Evolutionary conservation across 2,329 filamentous ascomycete species (phyloP).

Genomic region (Arthroderma sp.): DNA sequence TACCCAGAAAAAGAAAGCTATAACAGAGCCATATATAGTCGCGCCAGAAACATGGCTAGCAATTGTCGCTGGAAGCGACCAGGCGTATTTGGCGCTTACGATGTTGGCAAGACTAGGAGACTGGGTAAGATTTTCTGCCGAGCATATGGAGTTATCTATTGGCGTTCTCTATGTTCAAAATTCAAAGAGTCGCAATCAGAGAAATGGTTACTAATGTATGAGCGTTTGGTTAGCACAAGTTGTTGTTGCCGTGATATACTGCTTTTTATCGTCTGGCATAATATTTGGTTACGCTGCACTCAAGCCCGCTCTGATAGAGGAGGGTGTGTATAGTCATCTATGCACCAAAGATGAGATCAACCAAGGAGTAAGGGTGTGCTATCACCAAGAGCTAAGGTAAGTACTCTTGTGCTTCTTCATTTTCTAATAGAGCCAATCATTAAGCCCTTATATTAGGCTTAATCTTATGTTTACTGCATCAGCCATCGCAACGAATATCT

Average conservation of each 20-base stretch:
- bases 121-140: slow-evolving; percentile 32
- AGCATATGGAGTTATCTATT: not conserved
- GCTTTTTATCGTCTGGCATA: slow-evolving; percentile 64
- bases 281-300: slow-evolving; percentile 78
- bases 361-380: slow-evolving; percentile 42
- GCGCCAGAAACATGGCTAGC: not conserved
- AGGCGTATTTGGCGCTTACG: slow-evolving; percentile 36
- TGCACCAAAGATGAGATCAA: slow-evolving; percentile 47
- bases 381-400: slow-evolving; percentile 46
- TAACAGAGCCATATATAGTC: not conserved
- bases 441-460: slow-evolving; percentile 37
- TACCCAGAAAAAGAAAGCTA: not conserved
- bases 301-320: slow-evolving; percentile 64
- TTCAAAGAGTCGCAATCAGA: not conserved
- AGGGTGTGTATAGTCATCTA: slow-evolving; percentile 56
- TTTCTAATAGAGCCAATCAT: slow-evolving; percentile 1
- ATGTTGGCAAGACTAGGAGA: slow-evolving; percentile 43
- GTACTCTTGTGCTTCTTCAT: not conserved
- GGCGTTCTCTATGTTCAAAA: not conserved
- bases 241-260: slow-evolving; percentile 56
- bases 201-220: not conserved
- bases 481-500: slow-evolving; percentile 77
- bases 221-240: slow-evolving; percentile 48
- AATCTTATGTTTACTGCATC: slow-evolving; percentile 91
- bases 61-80: slow-evolving; percentile 10